These are phyloP conservation scores for Cyclotella distinguenda DNA, from an alignment of 108 stramenopile genomes.

Conservation along the genomic window DNA sequence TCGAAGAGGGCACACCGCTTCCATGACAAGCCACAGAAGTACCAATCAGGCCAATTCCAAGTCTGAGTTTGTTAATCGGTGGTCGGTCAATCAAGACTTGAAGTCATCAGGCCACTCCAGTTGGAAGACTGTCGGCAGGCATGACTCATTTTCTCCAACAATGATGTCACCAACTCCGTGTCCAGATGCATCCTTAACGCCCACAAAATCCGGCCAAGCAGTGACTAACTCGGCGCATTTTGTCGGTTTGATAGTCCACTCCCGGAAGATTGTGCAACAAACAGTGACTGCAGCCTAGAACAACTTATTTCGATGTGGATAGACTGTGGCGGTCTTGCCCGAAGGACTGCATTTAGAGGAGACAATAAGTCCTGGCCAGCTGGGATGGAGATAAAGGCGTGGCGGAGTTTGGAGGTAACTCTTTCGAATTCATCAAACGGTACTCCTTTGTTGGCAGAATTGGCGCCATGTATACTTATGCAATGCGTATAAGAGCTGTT, in stretches of 20 bases:
- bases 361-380: slow-evolving; percentile 3
- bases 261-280: not conserved
- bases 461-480: too few species aligned
- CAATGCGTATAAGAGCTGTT: too few species aligned
- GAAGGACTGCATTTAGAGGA: not conserved
- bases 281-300: not conserved
- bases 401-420: not conserved
- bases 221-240: slow-evolving; percentile 1
- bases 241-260: not conserved
- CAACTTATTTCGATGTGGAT: not conserved
- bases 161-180: slow-evolving; percentile 33
- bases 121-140: slow-evolving; percentile 7
- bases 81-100: slow-evolving; percentile 6
- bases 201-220: slow-evolving; percentile 7
- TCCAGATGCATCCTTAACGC: slow-evolving; percentile 9
- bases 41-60: slow-evolving; percentile 30
- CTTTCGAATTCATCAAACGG: slow-evolving; percentile 8
- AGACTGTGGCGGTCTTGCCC: not conserved
- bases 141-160: not conserved
- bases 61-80: slow-evolving; percentile 33
- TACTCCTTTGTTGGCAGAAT: too few species aligned
- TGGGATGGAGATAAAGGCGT: slow-evolving; percentile 9
- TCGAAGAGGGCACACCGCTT: not conserved
- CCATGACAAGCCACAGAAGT: slow-evolving; percentile 12
- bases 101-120: slow-evolving; percentile 24